These are phyloP conservation scores for Amaranthus tricolor DNA, from an alignment of 179 eudicot genomes.

Conservation along the genomic window DNA sequence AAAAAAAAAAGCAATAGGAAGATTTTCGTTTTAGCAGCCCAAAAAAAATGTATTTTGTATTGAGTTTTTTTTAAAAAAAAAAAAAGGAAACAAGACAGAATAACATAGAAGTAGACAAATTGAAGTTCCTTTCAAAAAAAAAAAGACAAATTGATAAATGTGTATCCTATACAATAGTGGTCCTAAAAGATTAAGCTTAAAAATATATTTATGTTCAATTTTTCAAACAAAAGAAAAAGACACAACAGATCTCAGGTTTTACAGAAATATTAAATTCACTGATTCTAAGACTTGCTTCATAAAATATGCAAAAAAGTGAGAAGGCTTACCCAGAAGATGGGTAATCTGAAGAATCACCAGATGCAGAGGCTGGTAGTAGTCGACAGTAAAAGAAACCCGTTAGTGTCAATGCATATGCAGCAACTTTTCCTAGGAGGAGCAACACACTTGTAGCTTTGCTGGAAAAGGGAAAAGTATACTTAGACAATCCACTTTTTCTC, in stretches of 20 bases:
- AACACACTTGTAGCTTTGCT: slow-evolving; percentile 74
- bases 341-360: slow-evolving; percentile 34
- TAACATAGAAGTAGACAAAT: not conserved
- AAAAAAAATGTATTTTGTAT: not conserved
- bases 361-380: slow-evolving; percentile 42
- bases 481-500: not conserved
- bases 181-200: not conserved
- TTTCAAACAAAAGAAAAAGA: not conserved
- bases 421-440: slow-evolving; percentile 66
- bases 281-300: not conserved
- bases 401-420: slow-evolving; percentile 71
- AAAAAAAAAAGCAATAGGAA: not conserved
- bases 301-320: slow-evolving; percentile 2
- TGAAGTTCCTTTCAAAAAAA: not conserved
- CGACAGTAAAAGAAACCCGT: slow-evolving; percentile 84
- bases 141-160: no score
- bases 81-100: not conserved
- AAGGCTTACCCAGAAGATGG: slow-evolving; percentile 51
- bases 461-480: slow-evolving; percentile 21
- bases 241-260: no score
- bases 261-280: not conserved
- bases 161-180: not conserved
- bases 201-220: no score
- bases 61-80: not conserved
- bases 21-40: not conserved